Evolutionary conservation across 306 rosid genomes (phyloP), one percentile per base, ranked within the genome.

Genomic region (Hippophae tibetana): DNA sequence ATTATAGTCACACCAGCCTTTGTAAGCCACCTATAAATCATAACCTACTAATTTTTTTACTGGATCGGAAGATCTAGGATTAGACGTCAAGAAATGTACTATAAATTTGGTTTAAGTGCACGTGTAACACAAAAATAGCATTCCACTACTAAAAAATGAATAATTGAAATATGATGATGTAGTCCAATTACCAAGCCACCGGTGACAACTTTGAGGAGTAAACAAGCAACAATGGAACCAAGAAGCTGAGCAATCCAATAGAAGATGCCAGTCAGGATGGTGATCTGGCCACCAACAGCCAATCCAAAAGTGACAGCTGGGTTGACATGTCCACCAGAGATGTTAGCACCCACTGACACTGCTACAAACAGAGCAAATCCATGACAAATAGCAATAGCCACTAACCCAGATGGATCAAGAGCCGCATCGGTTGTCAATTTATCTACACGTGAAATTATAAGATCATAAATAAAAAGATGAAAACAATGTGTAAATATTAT

Each of bases 221-320:
- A 84, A 60, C 94, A 84, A 12, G 88, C 94, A 0, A 77, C 95
- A 2, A 86, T 90, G 78, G 97, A 73, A 58, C 95, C 97, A 73
- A 81, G 56, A 68, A 89, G 97, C 65, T 86, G 97, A 38, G 90
- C 89, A 63, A 84, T 76, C 95, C 86, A 86, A 79, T 89, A 86
- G 78, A 89, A 86, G 72, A 89, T 49, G 46, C 93, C 79, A 43
- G 95, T 84, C 70, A 89, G 80, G 68, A 89, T 27, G 14, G 81
- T 89, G 86, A 86, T 89, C 52, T 89, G 97, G 57, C 95, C 95
- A 12, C 97, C 95, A 42, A 86, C 69, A 71, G 95, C 95, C 85
- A 89, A 79, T 18, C 97, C 94, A 43, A 89, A 84, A n/a, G 95
- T 89, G 61, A 89, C 97, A 7, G 97, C 94, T 10, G 95, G 97